Percentiles rank a stretch among this genome's conserved stretches.
Conservation (phyloP, 2,329 filamentous ascomycete genomes). For the Pseudogymnoascus sp. region DNA sequence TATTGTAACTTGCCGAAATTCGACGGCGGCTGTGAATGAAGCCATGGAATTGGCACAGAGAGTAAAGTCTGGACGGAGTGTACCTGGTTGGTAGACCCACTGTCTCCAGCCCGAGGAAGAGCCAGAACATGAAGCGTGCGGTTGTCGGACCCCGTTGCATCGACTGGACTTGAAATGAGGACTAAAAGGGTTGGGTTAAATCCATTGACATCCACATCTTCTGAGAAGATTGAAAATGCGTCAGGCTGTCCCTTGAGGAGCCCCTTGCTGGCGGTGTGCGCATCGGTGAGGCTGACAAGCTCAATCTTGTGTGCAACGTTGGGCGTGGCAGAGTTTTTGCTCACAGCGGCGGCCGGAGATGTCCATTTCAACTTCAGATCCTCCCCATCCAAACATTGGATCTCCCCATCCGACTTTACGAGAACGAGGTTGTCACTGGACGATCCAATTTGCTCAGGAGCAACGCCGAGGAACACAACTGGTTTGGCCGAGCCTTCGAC, state of each 20-base stretch:
- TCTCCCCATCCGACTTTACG: slow-evolving; percentile 51
- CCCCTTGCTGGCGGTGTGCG: slow-evolving; percentile 26
- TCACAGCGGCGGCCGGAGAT: slow-evolving; percentile 30
- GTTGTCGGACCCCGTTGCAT: slow-evolving; percentile 15
- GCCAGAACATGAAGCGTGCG: slow-evolving; percentile 26
- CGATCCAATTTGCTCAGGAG: slow-evolving; percentile 16
- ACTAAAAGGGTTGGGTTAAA: slow-evolving; percentile 46
- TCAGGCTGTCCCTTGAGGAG: slow-evolving; percentile 44
- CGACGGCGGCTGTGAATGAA: slow-evolving; percentile 8
- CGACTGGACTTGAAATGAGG: slow-evolving; percentile 30
- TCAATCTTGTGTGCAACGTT: slow-evolving; percentile 26
- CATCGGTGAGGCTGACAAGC: slow-evolving; percentile 28
- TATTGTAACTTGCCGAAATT: slow-evolving; percentile 29
- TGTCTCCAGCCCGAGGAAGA: slow-evolving; percentile 18
- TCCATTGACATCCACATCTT: slow-evolving; percentile 23
- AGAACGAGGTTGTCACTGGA: slow-evolving; percentile 38
- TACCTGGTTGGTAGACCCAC: neutral
- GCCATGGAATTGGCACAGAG: slow-evolving; percentile 17
- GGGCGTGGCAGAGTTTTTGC: slow-evolving; percentile 29
- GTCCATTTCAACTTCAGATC: slow-evolving; percentile 40
- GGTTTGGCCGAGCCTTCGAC: slow-evolving; percentile 33
- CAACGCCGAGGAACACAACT: slow-evolving; percentile 37
- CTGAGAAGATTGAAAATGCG: slow-evolving; percentile 41
- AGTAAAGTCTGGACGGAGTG: slow-evolving; percentile 27
- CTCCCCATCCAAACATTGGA: slow-evolving; percentile 53